Conservation (phyloP, 2,329 filamentous ascomycete species). For the Fusarium mundagurra region DNA sequence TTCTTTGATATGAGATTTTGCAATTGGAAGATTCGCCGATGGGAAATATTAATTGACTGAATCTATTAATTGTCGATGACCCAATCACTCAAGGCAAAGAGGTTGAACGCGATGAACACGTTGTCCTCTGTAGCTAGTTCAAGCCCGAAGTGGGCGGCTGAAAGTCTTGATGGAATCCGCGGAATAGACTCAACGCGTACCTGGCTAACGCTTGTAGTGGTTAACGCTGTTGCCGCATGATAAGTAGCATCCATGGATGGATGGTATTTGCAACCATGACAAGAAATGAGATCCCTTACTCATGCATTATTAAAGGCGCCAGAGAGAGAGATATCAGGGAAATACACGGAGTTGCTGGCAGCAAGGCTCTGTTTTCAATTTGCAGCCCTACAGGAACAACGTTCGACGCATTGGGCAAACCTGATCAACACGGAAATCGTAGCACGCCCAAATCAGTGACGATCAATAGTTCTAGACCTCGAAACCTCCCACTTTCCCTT, state of each 20-base stretch:
- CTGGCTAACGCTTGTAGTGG: conserved; percentile 21
- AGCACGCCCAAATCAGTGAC: conserved; percentile 6
- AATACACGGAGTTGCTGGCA: background rate
- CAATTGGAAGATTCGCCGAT: background rate
- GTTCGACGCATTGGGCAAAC: background rate
- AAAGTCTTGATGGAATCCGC: background rate
- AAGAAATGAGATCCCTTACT: background rate
- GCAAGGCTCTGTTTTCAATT: background rate
- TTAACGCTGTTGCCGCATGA: conserved; percentile 20
- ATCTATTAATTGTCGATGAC: background rate
- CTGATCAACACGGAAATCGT: conserved; percentile 12
- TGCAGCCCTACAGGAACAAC: background rate
- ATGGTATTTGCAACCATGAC: background rate
- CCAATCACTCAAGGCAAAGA: conserved; percentile 3
- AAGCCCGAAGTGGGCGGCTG: conserved; percentile 16
- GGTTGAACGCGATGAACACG: background rate
- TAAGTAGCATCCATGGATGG: background rate
- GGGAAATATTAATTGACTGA: background rate
- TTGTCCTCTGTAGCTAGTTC: background rate
- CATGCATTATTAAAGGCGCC: background rate
- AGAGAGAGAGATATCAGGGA: background rate
- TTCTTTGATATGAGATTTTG: conserved; percentile 3
- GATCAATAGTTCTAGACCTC: conserved; percentile 38
- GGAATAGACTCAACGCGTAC: conserved; percentile 15
- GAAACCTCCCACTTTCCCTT: background rate